Evolutionary conservation across 192 early-diverging fungal species (phyloP).

Genomic region (Gorgonomyces haynaldii): DNA sequence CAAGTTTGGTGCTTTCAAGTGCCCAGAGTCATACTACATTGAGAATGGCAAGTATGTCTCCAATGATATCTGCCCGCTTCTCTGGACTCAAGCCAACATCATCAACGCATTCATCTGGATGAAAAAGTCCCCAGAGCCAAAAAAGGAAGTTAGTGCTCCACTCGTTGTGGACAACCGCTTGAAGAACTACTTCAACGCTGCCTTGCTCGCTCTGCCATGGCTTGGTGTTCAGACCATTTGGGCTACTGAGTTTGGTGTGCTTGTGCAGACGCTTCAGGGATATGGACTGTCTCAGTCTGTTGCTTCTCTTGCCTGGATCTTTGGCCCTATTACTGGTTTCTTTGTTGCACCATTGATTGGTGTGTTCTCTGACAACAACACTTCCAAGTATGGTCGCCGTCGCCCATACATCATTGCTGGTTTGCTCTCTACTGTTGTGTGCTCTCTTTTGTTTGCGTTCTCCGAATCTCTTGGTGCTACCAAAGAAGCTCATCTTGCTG

Average conservation of each 20-base stretch:
- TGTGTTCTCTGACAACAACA: conserved; percentile 5
- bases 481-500: background rate
- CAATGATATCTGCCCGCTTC: conserved; percentile 24
- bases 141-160: too few species aligned
- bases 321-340: conserved; percentile 16
- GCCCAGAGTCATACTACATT: conserved; percentile 28
- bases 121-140: too few species aligned
- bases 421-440: conserved; percentile 4
- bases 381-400: conserved; percentile 8
- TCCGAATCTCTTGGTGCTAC: conserved; percentile 4
- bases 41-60: conserved; percentile 24
- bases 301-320: conserved; percentile 7
- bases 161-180: too few species aligned
- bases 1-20: conserved; percentile 14
- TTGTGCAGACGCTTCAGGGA: background rate
- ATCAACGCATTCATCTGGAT: conserved; percentile 11
- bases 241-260: conserved; percentile 10
- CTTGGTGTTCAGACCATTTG: conserved; percentile 16
- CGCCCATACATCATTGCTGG: conserved; percentile 12
- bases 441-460: conserved; percentile 8
- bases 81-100: conserved; percentile 25
- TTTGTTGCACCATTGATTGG: conserved; percentile 13
- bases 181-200: background rate
- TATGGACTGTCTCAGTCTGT: conserved; percentile 5
- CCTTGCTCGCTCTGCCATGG: conserved; percentile 11